Percentiles rank a stretch among this genome's conserved stretches.
Conservation (phyloP, 768 basidiomycete species). For the Tylopilus subfusipes region DNA sequence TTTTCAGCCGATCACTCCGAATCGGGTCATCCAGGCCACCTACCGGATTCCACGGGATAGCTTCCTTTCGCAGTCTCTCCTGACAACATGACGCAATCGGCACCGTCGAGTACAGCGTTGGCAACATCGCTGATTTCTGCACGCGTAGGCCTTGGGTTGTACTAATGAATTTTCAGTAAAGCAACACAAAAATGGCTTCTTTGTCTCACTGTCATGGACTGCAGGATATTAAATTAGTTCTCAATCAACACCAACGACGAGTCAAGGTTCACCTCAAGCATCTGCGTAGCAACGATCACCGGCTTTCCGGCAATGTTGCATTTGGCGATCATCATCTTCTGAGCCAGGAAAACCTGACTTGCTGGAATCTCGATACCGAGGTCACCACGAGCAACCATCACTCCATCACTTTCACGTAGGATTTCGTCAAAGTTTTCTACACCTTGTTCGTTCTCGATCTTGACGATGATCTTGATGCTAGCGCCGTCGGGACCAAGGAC, state of each 20-base stretch:
- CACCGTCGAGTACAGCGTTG: conserved; percentile 97
- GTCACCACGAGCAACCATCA: conserved; percentile 99
- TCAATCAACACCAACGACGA: not conserved
- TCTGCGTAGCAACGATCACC: conserved; percentile 97
- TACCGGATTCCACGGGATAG: conserved; percentile 94
- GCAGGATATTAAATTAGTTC: conserved; percentile 13
- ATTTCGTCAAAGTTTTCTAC: conserved; percentile 99
- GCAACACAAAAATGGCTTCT: not conserved
- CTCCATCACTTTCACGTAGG: conserved; percentile 90
- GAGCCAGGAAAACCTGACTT: conserved; percentile 96
- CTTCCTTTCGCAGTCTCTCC: conserved; percentile 98
- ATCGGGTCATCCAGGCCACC: conserved; percentile 20
- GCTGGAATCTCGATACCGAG: conserved; percentile 99
- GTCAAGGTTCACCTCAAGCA: conserved; percentile 77
- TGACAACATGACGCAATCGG: conserved; percentile 99
- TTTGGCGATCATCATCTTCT: conserved; percentile 99
- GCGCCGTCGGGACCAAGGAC: conserved; percentile 95
- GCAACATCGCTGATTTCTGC: conserved; percentile 99
- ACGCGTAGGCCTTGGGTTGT: conserved; percentile 97
- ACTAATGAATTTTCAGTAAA: conserved; percentile 44
- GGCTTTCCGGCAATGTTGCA: conserved; percentile 98
- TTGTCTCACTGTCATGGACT: conserved; percentile 87
- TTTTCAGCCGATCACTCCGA: conserved; percentile 5
- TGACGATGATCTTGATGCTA: conserved; percentile 97
- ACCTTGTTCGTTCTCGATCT: conserved; percentile 99